Evolutionary conservation across 352 stramenopile genomes (phyloP), one percentile per base, ranked within the genome.

Genomic region (Phytopythium aichiense): DNA sequence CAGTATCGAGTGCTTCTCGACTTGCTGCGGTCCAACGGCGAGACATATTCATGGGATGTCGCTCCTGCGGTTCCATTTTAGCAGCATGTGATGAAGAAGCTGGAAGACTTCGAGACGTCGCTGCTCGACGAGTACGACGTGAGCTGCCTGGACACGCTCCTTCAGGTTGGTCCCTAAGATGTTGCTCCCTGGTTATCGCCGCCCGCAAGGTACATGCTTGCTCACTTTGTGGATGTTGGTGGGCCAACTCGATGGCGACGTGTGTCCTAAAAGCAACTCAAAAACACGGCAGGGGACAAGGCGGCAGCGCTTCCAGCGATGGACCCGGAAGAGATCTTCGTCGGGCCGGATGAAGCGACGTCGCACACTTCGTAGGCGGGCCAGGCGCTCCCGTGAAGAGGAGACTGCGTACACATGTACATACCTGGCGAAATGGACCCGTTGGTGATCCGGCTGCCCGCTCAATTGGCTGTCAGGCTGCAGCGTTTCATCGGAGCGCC

Each of bases 41-140:
- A 66, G 46, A 65, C 38, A 65, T 50, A 60, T 60, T 71, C 46
- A 56, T 78, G 53, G 64, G 60, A 60, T 67, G 63, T 61, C 31
- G 50, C 35, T 66, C 33, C 20, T 62, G 30, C 50, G 56, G 22
- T 60, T 63, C 56, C 43, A 50, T 70, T 65, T 65, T 77, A 89
- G 79, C 77, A 95, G 73, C 69, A 88, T 64, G 87, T 95, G 52
- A 93, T 95, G 84, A 88, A 88, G 69, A 92, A 90, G 61, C 71
- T 95, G 43, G 87, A 95, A 51, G 87, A 95, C 68, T 92, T 95
- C 65, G 87, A 95, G 60, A 81, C 84, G 50, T 93, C 84, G n/a
- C 62, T 95, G 46, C 69, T 95, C 33, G 81, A 95, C 51, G 87
- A 95, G 60, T 95, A 95, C 72, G 87, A 95, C 46, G 87, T 93